phyloP scores from a whole-genome alignment of 129 eudicot genomes.

The Flaveria robusta region DNA sequence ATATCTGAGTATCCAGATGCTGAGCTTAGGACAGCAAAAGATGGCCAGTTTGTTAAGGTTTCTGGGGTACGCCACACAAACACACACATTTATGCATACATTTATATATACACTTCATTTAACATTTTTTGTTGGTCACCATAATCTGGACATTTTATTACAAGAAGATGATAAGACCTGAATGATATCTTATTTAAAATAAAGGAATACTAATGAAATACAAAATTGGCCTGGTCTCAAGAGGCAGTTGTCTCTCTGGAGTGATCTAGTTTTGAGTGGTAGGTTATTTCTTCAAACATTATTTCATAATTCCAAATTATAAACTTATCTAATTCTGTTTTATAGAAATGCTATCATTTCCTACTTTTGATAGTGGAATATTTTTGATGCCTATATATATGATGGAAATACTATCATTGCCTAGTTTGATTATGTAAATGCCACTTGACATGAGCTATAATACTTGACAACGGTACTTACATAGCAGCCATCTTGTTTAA shows the following conservation, averaged over 20 bases:
- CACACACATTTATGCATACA: neutral
- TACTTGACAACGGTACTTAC: neutral
- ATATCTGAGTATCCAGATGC: conserved; percentile 63
- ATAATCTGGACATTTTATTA: too few relatives aligned
- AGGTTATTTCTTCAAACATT: neutral
- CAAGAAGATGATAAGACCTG: too few relatives aligned
- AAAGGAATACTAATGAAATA: too few relatives aligned
- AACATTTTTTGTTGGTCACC: too few relatives aligned
- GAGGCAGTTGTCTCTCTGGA: too few relatives aligned
- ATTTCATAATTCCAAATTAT: neutral
- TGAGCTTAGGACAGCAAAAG: conserved; percentile 70
- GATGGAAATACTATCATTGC: neutral
- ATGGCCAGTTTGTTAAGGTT: conserved; percentile 77
- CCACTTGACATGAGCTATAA: too few relatives aligned
- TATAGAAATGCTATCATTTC: too few relatives aligned
- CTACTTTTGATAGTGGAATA: too few relatives aligned
- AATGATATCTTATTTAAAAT: too few relatives aligned
- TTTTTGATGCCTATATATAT: too few relatives aligned
- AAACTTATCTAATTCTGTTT: neutral
- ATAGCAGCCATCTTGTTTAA: neutral
- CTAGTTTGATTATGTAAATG: neutral
- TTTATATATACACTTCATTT: neutral
- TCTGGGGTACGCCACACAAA: conserved; percentile 60
- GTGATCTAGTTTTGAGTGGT: too few relatives aligned
- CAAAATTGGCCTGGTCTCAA: too few relatives aligned